phyloP scores from a whole-genome alignment of 176 grass and related monocot genomes.

The Raddia distichophylla region DNA sequence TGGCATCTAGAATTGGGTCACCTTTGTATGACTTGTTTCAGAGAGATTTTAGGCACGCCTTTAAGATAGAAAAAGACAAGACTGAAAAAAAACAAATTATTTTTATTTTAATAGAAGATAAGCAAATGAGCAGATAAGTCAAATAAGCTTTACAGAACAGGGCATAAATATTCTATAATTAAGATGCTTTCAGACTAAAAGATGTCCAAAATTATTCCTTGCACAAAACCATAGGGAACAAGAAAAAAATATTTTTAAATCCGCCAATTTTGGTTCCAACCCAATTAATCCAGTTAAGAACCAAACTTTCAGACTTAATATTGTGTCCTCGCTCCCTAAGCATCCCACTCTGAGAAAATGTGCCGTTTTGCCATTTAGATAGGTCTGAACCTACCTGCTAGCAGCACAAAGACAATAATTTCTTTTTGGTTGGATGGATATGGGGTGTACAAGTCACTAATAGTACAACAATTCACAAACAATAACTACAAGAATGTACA shows the following conservation, averaged over 20 bases:
- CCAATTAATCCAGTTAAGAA: neutral
- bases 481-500: conserved; percentile 14
- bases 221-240: neutral
- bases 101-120: too few relatives aligned
- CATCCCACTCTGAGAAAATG: neutral
- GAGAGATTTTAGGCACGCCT: too few relatives aligned
- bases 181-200: neutral
- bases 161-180: neutral
- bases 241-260: neutral
- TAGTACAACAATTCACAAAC: neutral
- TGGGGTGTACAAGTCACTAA: conserved; percentile 14
- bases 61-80: too few relatives aligned
- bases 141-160: too few relatives aligned
- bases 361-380: neutral
- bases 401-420: neutral
- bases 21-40: too few relatives aligned
- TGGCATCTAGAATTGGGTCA: too few relatives aligned
- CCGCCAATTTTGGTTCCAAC: neutral
- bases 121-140: neutral
- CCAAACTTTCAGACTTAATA: neutral
- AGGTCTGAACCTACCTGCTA: neutral
- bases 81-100: too few relatives aligned
- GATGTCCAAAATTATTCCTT: neutral
- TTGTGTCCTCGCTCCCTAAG: neutral
- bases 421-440: neutral